Evolutionary conservation across 78 protist genomes (phyloP).

Genomic region (slime mould (Dictyostelium discoideum)): DNA sequence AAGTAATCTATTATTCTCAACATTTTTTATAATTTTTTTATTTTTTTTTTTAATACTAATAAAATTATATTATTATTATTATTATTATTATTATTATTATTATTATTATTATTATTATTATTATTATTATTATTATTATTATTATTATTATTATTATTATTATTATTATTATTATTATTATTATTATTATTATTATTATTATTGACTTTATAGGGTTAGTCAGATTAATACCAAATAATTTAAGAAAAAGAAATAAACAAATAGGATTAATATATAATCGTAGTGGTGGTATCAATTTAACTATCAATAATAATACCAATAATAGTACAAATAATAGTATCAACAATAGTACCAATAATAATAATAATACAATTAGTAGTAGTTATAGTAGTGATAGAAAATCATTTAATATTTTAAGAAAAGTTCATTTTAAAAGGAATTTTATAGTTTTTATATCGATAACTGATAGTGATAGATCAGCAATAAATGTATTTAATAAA

Average conservation of each 20-base stretch:
- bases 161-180: too few species aligned
- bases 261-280: background rate
- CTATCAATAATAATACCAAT: background rate
- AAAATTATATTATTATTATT: background rate
- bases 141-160: too few species aligned
- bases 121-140: too few species aligned
- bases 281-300: background rate
- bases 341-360: background rate
- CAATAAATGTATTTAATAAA: constrained; percentile 28
- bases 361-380: background rate
- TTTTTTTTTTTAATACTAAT: too few species aligned
- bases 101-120: too few species aligned
- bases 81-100: too few species aligned
- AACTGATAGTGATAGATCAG: background rate
- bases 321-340: background rate
- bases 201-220: background rate
- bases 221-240: background rate
- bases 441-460: constrained; percentile 39
- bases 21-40: too few species aligned
- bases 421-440: constrained; percentile 1
- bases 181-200: too few species aligned
- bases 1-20: background rate
- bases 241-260: background rate
- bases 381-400: background rate
- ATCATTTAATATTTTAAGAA: constrained; percentile 1